Conservation (phyloP, 2,329 filamentous ascomycete species). For the Phoma sp. region DNA sequence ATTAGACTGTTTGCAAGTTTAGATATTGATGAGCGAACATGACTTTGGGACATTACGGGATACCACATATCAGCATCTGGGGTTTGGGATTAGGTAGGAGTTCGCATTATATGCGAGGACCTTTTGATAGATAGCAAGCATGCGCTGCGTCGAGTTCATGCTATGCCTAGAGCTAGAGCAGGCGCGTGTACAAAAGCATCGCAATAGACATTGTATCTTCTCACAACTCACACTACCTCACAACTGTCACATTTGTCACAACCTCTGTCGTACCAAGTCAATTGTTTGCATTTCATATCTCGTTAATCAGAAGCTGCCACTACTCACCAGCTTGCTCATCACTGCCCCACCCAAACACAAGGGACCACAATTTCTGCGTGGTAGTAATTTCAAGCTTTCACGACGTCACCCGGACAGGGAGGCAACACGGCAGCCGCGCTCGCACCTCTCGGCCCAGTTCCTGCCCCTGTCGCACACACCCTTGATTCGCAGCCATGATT, state of each 20-base stretch:
- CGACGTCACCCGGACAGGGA: slow-evolving; percentile 16
- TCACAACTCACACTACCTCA: no score
- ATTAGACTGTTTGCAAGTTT: slow-evolving; percentile 10
- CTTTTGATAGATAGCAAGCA: slow-evolving; percentile 17
- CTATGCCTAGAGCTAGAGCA: slow-evolving; percentile 2
- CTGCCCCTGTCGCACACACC: slow-evolving; percentile 6
- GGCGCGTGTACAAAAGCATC: slow-evolving; percentile 8
- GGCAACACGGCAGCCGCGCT: no score
- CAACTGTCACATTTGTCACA: no score
- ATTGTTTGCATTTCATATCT: no score
- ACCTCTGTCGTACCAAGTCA: no score
- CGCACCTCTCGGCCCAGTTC: background rate
- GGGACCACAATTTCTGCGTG: background rate
- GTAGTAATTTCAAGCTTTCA: slow-evolving; percentile 11
- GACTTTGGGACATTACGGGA: slow-evolving; percentile 22
- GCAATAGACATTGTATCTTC: slow-evolving; percentile 17
- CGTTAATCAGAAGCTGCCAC: background rate
- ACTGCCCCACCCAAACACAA: background rate
- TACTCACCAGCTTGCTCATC: background rate
- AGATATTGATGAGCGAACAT: slow-evolving; percentile 16
- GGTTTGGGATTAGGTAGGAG: slow-evolving; percentile 17
- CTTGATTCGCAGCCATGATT: background rate
- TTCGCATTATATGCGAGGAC: slow-evolving; percentile 15
- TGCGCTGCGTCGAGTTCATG: slow-evolving; percentile 3
- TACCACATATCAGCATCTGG: slow-evolving; percentile 21